These are phyloP conservation scores for Neofusicoccum cordaticola DNA, from an alignment of 2,329 filamentous ascomycete species.

Conservation along the genomic window DNA sequence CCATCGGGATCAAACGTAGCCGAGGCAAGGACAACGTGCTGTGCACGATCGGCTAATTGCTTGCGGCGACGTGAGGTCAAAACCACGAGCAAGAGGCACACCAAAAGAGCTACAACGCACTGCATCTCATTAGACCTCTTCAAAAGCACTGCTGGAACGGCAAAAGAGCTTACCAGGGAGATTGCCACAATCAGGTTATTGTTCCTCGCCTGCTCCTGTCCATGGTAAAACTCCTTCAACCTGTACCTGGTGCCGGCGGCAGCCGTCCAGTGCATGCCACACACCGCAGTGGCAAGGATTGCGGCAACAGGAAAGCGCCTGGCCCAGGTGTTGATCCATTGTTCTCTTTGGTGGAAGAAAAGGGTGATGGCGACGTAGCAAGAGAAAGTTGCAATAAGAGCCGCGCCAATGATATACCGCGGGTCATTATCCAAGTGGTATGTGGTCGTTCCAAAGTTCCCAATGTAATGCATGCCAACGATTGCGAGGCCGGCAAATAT, in stretches of 20 bases:
- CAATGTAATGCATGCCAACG: constrained; percentile 83
- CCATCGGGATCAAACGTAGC: constrained; percentile 67
- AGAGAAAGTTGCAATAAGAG: constrained; percentile 68
- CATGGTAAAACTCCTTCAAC: constrained; percentile 48
- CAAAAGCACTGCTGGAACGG: too few species aligned
- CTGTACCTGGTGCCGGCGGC: constrained; percentile 68
- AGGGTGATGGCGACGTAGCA: constrained; percentile 68
- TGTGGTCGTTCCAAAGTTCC: constrained; percentile 78
- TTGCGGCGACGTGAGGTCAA: constrained; percentile 37
- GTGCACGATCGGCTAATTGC: constrained; percentile 44
- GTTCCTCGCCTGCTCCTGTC: constrained; percentile 47
- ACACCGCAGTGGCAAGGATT: constrained; percentile 70
- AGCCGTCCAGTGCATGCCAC: constrained; percentile 85
- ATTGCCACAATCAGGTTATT: constrained; percentile 72
- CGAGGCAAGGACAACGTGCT: constrained; percentile 55
- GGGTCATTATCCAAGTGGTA: constrained; percentile 64
- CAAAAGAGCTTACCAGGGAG: constrained; percentile 56
- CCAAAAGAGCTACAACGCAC: constrained; percentile 39
- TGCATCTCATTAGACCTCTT: constrained; percentile 19
- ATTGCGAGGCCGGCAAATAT: constrained; percentile 70
- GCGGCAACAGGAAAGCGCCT: constrained; percentile 65
- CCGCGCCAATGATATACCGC: constrained; percentile 64
- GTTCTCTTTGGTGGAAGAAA: constrained; percentile 73
- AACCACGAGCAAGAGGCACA: constrained; percentile 31
- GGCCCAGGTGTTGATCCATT: constrained; percentile 78